Evolutionary conservation across 257 asterid genomes (phyloP).

Genomic region (Penstemon newberryi): DNA sequence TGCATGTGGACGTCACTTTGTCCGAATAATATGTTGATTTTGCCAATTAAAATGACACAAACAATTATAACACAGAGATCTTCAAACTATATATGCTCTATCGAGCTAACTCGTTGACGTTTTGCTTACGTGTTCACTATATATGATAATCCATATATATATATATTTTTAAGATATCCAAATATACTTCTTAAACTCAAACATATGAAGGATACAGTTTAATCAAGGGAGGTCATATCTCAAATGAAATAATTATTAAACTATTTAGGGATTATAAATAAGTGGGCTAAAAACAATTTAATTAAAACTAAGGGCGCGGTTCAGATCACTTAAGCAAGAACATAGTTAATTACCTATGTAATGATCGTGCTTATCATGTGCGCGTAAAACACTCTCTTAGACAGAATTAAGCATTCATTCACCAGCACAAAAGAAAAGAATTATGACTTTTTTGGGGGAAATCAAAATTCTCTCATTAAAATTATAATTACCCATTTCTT

Average conservation of each 20-base stretch:
- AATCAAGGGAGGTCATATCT: conserved; percentile 7
- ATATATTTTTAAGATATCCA: no score
- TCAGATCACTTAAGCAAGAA: conserved; percentile 30
- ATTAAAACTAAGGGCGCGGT: conserved; percentile 23
- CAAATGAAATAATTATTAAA: background rate
- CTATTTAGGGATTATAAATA: background rate
- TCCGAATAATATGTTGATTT: no score
- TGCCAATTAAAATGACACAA: no score
- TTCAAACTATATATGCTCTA: no score
- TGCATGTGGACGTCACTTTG: no score
- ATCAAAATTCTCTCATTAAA: background rate
- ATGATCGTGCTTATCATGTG: conserved; percentile 17
- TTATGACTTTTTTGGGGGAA: background rate
- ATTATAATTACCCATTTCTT: background rate
- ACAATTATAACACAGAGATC: no score
- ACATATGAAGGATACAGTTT: background rate
- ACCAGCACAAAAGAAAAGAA: background rate
- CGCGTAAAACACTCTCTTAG: conserved; percentile 8
- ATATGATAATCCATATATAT: no score
- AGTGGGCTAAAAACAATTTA: background rate
- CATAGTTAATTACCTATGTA: background rate
- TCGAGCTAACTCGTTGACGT: no score
- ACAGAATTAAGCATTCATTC: conserved; percentile 3
- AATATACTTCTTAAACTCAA: no score
- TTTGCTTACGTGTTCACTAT: no score